Base-by-base conservation (phyloP, 2,329 filamentous ascomycete species). In the Aspergillus neoniger region DNA sequence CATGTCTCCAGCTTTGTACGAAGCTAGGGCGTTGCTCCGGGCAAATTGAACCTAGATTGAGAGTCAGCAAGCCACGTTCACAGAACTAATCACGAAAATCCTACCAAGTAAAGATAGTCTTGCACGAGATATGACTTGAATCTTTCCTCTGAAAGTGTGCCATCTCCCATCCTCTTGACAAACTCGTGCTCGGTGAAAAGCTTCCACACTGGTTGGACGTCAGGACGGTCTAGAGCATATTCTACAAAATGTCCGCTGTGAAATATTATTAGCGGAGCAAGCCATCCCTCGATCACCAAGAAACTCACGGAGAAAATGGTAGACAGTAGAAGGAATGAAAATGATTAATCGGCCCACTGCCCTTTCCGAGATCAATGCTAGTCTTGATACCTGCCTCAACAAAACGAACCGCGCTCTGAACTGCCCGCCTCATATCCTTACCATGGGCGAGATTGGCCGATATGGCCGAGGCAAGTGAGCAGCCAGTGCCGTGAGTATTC, bases 401-500 rank as follows among this genome's bases (percentile, higher is more conserved):
- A 66, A 88, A 89, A 25, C 79, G 79, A 57, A 85, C 85, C 2
- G 85, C 86, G 60, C 77, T 76, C 49, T 79, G 79, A 4, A 88
- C 82, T 12, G 86, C 83, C 58, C 79, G 75, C 12, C 74, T 71
- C 57, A 86, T 73, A 50, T 75, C 72, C 63, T 81, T 77, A 0
- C 81, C 83, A 3, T 72, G 73, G 3, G 85, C 83, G 14, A 89
- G 74, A 63, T 88, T 87, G 56, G 84, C 86, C 1, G 87, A 85
- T 67, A 89, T 87, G 5, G 87, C 86, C 44, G 86, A 96, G 43
- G 95, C 95, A 61, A 98, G 83, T 9, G 92, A 96, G 72, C 95
- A 99, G 4, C 95, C 95, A 0, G 95, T 98, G 0, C 95, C 95
- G 70, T 99, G 95, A 0, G 94, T 98, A 71, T 94, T 94, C 61